Percentiles rank a stretch among this genome's conserved stretches.
Evolutionary conservation across 2,329 filamentous ascomycete species (phyloP).

Genomic region (Coniella vitis): DNA sequence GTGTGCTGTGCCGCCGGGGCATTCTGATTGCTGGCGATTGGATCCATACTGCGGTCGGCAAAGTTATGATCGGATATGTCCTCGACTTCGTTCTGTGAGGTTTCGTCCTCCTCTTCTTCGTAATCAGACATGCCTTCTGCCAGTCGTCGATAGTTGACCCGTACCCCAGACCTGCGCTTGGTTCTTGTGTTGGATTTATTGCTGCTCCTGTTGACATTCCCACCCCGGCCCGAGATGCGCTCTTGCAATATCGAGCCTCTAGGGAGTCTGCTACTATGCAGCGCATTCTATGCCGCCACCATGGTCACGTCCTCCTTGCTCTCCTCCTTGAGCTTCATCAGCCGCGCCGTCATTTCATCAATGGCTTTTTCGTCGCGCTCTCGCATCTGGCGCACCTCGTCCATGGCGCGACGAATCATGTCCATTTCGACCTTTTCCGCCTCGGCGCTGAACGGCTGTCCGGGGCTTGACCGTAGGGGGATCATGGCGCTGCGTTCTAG

Average conservation of each 20-base stretch:
- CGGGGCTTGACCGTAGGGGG: constrained; percentile 58
- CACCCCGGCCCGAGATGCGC: background rate
- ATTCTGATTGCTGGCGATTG: too few species aligned
- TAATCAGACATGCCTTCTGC: background rate
- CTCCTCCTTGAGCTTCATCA: constrained; percentile 54
- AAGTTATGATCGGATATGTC: too few species aligned
- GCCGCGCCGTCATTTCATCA: constrained; percentile 56
- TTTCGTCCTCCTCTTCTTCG: too few species aligned
- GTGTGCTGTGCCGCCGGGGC: too few species aligned
- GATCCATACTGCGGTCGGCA: too few species aligned
- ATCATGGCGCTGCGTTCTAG: constrained; percentile 69
- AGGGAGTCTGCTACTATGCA: too few species aligned
- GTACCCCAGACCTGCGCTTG: background rate
- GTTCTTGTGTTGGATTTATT: background rate
- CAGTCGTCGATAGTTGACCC: background rate
- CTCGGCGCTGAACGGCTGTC: constrained; percentile 66
- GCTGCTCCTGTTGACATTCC: background rate
- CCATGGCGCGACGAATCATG: constrained; percentile 55
- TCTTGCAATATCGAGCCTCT: too few species aligned
- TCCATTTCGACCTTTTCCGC: constrained; percentile 59
- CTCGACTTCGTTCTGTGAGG: too few species aligned
- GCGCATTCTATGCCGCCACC: background rate
- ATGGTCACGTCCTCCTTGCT: constrained; percentile 25
- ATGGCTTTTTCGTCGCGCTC: constrained; percentile 53
- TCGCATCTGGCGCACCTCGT: constrained; percentile 55